Evolutionary conservation across 441 rosid species (phyloP).

Genomic region (Pelargonium citronellum): DNA sequence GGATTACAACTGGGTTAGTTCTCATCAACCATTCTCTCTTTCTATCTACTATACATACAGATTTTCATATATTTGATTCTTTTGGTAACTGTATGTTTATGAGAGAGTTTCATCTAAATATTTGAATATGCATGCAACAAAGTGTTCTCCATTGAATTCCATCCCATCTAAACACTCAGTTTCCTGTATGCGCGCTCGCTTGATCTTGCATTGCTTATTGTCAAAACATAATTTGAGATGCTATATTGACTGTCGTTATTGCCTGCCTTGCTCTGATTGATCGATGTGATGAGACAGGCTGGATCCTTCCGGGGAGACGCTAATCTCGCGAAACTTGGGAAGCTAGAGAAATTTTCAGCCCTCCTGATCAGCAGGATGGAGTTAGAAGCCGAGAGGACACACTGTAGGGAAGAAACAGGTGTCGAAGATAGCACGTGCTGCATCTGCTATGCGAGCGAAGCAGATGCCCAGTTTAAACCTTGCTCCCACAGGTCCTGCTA

Average conservation of each 20-base stretch:
- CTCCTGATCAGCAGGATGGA: constrained; percentile 47
- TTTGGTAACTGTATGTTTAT: too few species aligned
- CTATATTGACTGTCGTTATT: neutral
- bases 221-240: neutral
- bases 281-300: constrained; percentile 39
- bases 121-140: too few species aligned
- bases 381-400: constrained; percentile 31
- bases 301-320: constrained; percentile 56
- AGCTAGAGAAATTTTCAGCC: constrained; percentile 58
- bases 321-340: constrained; percentile 45
- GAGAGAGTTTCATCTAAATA: too few species aligned
- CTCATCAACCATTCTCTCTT: constrained; percentile 15
- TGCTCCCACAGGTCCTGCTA: constrained; percentile 86
- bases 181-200: too few species aligned
- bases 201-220: neutral
- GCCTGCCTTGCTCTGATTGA: neutral
- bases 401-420: constrained; percentile 34
- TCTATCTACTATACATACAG: neutral
- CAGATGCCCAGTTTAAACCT: constrained; percentile 71
- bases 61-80: too few species aligned
- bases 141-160: too few species aligned
- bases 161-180: too few species aligned
- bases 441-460: constrained; percentile 66
- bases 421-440: constrained; percentile 65
- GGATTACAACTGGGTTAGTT: constrained; percentile 80